Conservation (phyloP, 345 rosid species). For the Gossypioides kirkii region DNA sequence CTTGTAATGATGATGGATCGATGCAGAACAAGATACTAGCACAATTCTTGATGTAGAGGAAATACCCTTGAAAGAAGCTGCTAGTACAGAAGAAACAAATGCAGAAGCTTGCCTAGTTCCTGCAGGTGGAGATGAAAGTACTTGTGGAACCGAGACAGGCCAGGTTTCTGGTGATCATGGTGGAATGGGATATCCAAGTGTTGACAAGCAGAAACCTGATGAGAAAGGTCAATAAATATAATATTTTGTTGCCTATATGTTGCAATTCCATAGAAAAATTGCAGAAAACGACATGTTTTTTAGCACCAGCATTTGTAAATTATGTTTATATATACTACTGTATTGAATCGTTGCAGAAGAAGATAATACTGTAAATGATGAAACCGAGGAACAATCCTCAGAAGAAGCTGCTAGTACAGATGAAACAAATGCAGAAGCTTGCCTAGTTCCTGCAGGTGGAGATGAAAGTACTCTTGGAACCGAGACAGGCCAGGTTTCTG, state of each 20-base stretch:
- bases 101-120: background rate
- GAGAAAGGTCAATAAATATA: background rate
- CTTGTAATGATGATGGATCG: conserved; percentile 5
- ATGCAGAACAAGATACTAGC: conserved; percentile 27
- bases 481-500: conserved; percentile 15
- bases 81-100: background rate
- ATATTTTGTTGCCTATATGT: background rate
- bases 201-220: background rate
- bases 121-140: background rate
- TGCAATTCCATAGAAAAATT: background rate
- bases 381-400: background rate
- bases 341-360: conserved; percentile 27
- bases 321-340: background rate
- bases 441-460: conserved; percentile 13
- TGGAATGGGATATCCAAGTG: conserved; percentile 4
- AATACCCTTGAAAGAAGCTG: background rate
- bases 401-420: conserved; percentile 11
- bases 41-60: conserved; percentile 1
- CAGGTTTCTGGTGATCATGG: conserved; percentile 12
- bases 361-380: background rate
- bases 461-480: conserved; percentile 10
- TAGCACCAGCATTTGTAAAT: background rate
- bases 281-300: background rate
- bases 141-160: background rate
- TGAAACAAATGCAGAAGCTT: conserved; percentile 19